Conservation (phyloP, 768 basidiomycete species). For the Boletus subcaerulescens region DNA sequence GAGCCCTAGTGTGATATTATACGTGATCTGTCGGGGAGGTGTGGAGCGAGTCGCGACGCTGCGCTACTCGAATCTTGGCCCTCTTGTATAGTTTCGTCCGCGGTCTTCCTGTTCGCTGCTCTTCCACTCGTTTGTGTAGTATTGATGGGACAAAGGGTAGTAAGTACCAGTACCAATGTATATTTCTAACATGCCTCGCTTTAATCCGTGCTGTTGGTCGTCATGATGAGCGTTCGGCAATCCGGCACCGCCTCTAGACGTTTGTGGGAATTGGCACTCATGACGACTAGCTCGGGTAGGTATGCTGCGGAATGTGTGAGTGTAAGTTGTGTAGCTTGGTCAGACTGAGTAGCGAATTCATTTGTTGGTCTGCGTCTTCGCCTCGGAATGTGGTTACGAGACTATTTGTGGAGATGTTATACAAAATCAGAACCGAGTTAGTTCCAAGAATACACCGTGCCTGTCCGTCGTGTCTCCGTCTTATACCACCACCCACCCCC, state of each 20-base stretch:
- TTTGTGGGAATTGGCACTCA: too few relatives aligned
- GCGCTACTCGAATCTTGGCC: background rate
- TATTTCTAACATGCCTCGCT: background rate
- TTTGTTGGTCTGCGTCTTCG: too few relatives aligned
- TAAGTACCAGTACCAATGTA: background rate
- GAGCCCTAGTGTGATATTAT: slow-evolving; percentile 1
- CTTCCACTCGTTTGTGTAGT: background rate
- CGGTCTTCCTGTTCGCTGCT: background rate
- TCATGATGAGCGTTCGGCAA: too few relatives aligned
- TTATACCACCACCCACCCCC: background rate
- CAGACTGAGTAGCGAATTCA: too few relatives aligned
- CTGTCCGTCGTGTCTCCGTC: background rate
- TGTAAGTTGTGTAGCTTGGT: too few relatives aligned
- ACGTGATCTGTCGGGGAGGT: slow-evolving; percentile 17
- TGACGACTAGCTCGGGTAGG: too few relatives aligned
- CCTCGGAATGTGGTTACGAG: too few relatives aligned
- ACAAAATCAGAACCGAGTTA: background rate
- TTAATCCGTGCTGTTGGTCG: too few relatives aligned
- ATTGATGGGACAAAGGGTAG: background rate
- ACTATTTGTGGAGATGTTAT: too few relatives aligned
- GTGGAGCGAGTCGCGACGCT: slow-evolving; percentile 8
- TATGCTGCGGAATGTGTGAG: too few relatives aligned
- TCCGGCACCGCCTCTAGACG: too few relatives aligned
- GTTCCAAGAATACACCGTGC: background rate
- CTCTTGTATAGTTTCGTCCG: slow-evolving; percentile 4